These are phyloP conservation scores for Cordyceps tenuipes DNA, from an alignment of 2,329 filamentous ascomycete genomes.

Conservation along the genomic window DNA sequence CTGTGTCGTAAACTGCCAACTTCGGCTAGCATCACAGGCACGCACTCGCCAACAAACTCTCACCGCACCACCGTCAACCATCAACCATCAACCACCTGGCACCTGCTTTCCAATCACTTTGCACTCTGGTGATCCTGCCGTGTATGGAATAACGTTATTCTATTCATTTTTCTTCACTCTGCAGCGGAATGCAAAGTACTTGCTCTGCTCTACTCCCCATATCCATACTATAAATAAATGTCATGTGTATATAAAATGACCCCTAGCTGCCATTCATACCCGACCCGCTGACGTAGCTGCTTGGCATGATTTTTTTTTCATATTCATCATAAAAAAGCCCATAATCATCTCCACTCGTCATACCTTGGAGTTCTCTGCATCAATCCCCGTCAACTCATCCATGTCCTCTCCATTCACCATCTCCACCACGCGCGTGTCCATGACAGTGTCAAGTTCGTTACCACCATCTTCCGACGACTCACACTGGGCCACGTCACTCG, in stretches of 20 bases:
- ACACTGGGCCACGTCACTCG: constrained; percentile 36
- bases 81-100: not conserved
- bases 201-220: not conserved
- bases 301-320: not conserved
- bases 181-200: not conserved
- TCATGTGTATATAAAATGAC: not conserved
- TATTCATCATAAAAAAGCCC: not conserved
- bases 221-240: constrained; percentile 8
- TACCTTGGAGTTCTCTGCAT: constrained; percentile 33
- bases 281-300: not conserved
- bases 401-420: constrained; percentile 21
- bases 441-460: constrained; percentile 16
- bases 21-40: too few relatives aligned
- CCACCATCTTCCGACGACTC: constrained; percentile 31
- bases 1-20: not conserved
- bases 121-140: not conserved
- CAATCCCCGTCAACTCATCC: constrained; percentile 42
- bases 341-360: not conserved
- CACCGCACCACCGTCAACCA: not conserved
- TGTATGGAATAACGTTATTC: not conserved
- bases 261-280: not conserved
- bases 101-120: not conserved
- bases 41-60: too few relatives aligned
- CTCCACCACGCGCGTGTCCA: constrained; percentile 25
- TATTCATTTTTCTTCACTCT: not conserved